These are phyloP conservation scores for Mycena vitilis DNA, from an alignment of 768 basidiomycete species.

Conservation along the genomic window DNA sequence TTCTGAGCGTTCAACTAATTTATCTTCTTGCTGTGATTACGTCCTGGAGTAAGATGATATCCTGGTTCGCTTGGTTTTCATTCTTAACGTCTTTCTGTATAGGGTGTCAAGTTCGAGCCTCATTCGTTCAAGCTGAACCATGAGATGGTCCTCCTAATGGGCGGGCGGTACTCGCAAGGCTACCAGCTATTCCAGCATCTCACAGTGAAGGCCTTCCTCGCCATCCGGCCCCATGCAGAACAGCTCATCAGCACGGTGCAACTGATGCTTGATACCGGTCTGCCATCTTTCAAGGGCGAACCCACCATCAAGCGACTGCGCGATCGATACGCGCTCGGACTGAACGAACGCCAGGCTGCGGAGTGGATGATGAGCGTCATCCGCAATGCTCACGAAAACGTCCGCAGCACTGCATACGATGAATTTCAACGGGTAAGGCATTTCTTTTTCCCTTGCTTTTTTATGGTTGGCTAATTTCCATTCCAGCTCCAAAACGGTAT, in stretches of 20 bases:
- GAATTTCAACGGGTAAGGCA: conserved; percentile 88
- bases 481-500: conserved; percentile 54
- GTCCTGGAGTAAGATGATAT: conserved; percentile 70
- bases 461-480: conserved; percentile 11
- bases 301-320: conserved; percentile 86
- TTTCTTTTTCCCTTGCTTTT: conserved; percentile 6
- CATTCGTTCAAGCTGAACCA: conserved; percentile 98
- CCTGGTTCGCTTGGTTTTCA: conserved; percentile 21
- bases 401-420: conserved; percentile 93
- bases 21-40: conserved; percentile 50
- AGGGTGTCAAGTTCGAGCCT: conserved; percentile 99
- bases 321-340: conserved; percentile 85
- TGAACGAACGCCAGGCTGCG: conserved; percentile 92
- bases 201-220: conserved; percentile 95
- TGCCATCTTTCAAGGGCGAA: conserved; percentile 98
- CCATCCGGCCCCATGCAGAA: conserved; percentile 93
- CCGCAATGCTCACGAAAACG: conserved; percentile 94
- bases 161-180: conserved; percentile 92
- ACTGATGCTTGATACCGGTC: conserved; percentile 93
- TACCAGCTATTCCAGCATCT: conserved; percentile 95
- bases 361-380: conserved; percentile 93
- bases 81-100: conserved; percentile 13
- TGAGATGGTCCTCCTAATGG: conserved; percentile 99
- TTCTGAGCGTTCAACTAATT: conserved; percentile 42
- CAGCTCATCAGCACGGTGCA: conserved; percentile 90